A percentile compares a stretch with the other conserved stretches of the same genome.
These are phyloP conservation scores for Zygnema circumcarinatum DNA, from an alignment of 139 green algal genomes.

Conservation along the genomic window DNA sequence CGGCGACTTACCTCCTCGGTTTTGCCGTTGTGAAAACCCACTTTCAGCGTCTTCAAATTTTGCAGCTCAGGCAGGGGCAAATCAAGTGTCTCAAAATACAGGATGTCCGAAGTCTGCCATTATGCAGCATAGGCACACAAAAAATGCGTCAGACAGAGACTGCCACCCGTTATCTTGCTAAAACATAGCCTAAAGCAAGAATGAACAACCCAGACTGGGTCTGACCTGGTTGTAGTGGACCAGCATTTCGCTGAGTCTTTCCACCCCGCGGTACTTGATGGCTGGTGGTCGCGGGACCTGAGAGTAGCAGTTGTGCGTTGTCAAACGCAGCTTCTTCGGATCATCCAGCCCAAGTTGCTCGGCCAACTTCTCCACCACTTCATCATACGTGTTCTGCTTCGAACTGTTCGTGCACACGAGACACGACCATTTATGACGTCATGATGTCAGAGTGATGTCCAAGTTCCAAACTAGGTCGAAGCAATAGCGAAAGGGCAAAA, in stretches of 20 bases:
- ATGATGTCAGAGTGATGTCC: neutral
- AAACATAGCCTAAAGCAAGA: too few species aligned
- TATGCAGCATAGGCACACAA: too few species aligned
- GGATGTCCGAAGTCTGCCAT: conserved; percentile 65
- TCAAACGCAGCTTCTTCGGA: conserved; percentile 73
- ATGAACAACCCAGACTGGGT: too few species aligned
- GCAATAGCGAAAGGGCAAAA: neutral
- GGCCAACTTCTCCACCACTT: conserved; percentile 75
- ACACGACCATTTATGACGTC: neutral
- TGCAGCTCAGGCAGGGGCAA: conserved; percentile 89
- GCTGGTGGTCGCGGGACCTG: conserved; percentile 63
- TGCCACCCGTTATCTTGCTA: too few species aligned
- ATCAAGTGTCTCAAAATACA: conserved; percentile 96
- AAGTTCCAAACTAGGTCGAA: conserved; percentile 12
- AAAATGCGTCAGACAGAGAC: too few species aligned
- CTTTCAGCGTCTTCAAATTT: conserved; percentile 73
- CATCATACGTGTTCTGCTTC: conserved; percentile 79
- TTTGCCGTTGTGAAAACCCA: conserved; percentile 78
- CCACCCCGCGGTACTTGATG: conserved; percentile 69
- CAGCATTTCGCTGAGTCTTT: conserved; percentile 76
- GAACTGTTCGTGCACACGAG: conserved; percentile 28
- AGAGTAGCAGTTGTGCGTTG: conserved; percentile 84
- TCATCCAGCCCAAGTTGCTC: conserved; percentile 65
- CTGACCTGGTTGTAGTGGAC: conserved; percentile 59
- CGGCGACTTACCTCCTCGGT: conserved; percentile 70